phyloP scores from a whole-genome alignment of 1,284 basidiomycete species.

The Leucoagaricus sp. region DNA sequence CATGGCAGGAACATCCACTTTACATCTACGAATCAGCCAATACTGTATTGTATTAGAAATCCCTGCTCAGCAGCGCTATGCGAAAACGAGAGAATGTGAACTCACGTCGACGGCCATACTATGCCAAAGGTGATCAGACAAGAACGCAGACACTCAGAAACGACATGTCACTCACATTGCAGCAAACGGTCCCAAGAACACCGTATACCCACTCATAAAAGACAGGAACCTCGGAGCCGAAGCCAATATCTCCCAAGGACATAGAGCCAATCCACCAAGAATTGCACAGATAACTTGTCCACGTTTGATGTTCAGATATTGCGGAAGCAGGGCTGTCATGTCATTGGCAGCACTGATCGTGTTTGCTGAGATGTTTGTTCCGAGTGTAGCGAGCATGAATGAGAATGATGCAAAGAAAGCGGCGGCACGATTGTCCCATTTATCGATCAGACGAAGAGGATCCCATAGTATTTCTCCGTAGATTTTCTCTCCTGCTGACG shows the following conservation, averaged over 20 bases:
- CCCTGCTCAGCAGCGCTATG: too few relatives aligned
- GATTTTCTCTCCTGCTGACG: slow-evolving; percentile 61
- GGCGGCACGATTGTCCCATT: slow-evolving; percentile 76
- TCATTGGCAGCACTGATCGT: slow-evolving; percentile 78
- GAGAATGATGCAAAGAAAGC: slow-evolving; percentile 76
- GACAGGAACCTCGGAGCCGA: slow-evolving; percentile 50
- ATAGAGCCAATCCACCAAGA: slow-evolving; percentile 66
- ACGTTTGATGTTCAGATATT: slow-evolving; percentile 74
- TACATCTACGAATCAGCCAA: slow-evolving; percentile 63
- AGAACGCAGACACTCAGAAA: neutral
- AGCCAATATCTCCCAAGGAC: slow-evolving; percentile 61
- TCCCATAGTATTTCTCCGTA: slow-evolving; percentile 61
- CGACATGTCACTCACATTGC: slow-evolving; percentile 46
- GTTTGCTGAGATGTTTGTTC: slow-evolving; percentile 78
- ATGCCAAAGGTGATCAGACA: neutral
- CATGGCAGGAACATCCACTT: slow-evolving; percentile 71
- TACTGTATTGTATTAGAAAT: slow-evolving; percentile 42
- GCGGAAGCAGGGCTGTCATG: slow-evolving; percentile 68
- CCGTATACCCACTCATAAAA: slow-evolving; percentile 72
- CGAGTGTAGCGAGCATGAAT: slow-evolving; percentile 71
- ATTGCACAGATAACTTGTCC: slow-evolving; percentile 76
- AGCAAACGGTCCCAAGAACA: slow-evolving; percentile 74
- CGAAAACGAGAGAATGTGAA: neutral
- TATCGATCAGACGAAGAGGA: slow-evolving; percentile 56
- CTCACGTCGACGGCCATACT: slow-evolving; percentile 71